These are phyloP conservation scores for Chalciporus sphaerocephalus DNA, from an alignment of 768 basidiomycete species.

Conservation along the genomic window DNA sequence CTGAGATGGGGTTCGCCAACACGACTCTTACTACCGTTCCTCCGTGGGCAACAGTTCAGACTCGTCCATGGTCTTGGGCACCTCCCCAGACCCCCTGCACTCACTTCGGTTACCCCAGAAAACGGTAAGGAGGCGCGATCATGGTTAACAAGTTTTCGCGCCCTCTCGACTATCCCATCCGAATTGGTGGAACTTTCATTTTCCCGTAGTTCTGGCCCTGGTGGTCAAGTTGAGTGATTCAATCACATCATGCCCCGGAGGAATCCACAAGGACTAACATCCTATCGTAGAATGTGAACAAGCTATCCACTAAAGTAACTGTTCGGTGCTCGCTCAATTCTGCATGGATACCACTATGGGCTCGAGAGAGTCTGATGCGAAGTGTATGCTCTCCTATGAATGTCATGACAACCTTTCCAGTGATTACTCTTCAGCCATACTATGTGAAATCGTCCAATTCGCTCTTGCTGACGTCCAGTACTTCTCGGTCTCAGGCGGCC, in stretches of 20 bases:
- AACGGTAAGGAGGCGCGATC: slow-evolving; percentile 45
- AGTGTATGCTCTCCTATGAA: slow-evolving; percentile 39
- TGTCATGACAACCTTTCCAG: neutral
- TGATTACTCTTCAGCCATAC: slow-evolving; percentile 42
- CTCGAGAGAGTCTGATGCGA: slow-evolving; percentile 41
- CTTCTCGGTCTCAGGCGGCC: slow-evolving; percentile 71
- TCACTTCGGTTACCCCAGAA: slow-evolving; percentile 33
- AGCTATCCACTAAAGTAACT: slow-evolving; percentile 80
- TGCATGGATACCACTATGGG: slow-evolving; percentile 71
- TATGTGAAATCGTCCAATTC: slow-evolving; percentile 66
- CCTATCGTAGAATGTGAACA: slow-evolving; percentile 72
- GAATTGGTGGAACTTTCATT: slow-evolving; percentile 59
- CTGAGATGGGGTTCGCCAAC: neutral
- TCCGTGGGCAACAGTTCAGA: slow-evolving; percentile 1
- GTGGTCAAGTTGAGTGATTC: slow-evolving; percentile 60
- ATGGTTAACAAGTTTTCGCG: slow-evolving; percentile 53
- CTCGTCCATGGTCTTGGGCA: slow-evolving; percentile 28
- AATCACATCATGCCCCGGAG: neutral
- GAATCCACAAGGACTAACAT: neutral
- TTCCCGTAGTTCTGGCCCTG: slow-evolving; percentile 78
- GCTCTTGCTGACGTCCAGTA: slow-evolving; percentile 63
- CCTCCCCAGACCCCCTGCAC: slow-evolving; percentile 43
- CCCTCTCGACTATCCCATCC: slow-evolving; percentile 41
- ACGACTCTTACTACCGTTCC: neutral
- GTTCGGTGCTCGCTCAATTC: slow-evolving; percentile 54